Base-by-base conservation (phyloP, 2,329 filamentous ascomycete species). In the Trichoderma gracile region DNA sequence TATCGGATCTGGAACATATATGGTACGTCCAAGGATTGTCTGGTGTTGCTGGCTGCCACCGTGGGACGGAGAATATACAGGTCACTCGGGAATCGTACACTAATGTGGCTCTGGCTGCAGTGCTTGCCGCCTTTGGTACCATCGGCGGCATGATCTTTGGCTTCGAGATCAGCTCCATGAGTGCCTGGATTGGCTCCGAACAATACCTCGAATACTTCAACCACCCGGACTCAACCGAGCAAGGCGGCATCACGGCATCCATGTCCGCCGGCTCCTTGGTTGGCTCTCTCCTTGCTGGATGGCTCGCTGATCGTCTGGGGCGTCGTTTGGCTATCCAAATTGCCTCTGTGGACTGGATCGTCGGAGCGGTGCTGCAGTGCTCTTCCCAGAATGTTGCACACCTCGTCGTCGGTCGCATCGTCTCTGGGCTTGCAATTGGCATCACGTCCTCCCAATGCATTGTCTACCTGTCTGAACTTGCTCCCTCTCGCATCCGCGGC, bases 1-100 rank as follows among this genome's bases (percentile, higher is more conserved):
- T 45, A 57, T 57, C 54, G 54, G 23, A 57, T 57, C 30, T 57
- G 54, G 54, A 57, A 57, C 40, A 57, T 57, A 45, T 57, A 57
- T 23, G 54, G 54, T 57, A 57, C 9, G 54, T 38, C 42, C 8
- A 8, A 1, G 19, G 6, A 3, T 6, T 4, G 27, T n/a, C 3
- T 14, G 15, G 5, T 21, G 9, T 27, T 15, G 23, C 23, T 45
- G 5, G n/a, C 43, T 19, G n/a, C 8, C 3, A n/a, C 43, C 19
- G 7, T 4, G 4, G 7, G 19, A 21, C 19, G n/a, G 43, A 45
- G 43, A 7, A 3, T 12, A 45, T 45, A 38, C 33, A 38, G 12
- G 5, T 14, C 33, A 14, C 33, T 38, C 10, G 12, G 33, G 33
- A 14, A 3, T 38, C 10, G 2, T 9, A 19, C 5, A 21, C 54